Conservation (phyloP, 2,329 filamentous ascomycete species). For the Setomelanomma holmii region DNA sequence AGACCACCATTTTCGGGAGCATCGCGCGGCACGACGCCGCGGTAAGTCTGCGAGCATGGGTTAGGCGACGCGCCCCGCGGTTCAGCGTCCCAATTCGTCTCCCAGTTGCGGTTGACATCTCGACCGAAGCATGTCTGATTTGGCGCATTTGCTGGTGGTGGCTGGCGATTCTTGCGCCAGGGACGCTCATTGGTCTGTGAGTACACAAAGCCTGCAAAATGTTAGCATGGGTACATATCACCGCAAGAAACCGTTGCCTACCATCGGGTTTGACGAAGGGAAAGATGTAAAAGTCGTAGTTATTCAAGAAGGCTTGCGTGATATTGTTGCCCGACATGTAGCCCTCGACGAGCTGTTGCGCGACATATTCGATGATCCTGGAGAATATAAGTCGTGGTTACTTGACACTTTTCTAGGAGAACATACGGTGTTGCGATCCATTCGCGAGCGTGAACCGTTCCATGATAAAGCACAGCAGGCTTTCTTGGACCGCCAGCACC, state of each 20-base stretch:
- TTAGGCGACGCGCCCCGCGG: constrained; percentile 36
- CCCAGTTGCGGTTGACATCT: constrained; percentile 47
- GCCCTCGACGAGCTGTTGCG: constrained; percentile 34
- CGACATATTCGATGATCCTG: constrained; percentile 34
- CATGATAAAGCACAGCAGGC: constrained; percentile 41
- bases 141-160: constrained; percentile 30
- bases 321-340: constrained; percentile 35
- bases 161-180: constrained; percentile 46
- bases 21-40: constrained; percentile 34
- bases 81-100: constrained; percentile 37
- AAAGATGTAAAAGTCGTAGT: constrained; percentile 43
- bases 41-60: constrained; percentile 41
- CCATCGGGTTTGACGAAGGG: constrained; percentile 43
- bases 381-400: constrained; percentile 1
- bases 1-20: constrained; percentile 48
- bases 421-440: constrained; percentile 50
- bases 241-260: constrained; percentile 10
- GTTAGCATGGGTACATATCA: neutral
- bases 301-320: constrained; percentile 41
- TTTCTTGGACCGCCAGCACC: constrained; percentile 40
- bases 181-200: constrained; percentile 42
- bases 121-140: constrained; percentile 40
- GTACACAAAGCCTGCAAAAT: constrained; percentile 38
- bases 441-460: constrained; percentile 42
- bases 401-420: neutral